phyloP scores from a whole-genome alignment of 1,139 yeast species.

The Taphrina flavorubra region DNA sequence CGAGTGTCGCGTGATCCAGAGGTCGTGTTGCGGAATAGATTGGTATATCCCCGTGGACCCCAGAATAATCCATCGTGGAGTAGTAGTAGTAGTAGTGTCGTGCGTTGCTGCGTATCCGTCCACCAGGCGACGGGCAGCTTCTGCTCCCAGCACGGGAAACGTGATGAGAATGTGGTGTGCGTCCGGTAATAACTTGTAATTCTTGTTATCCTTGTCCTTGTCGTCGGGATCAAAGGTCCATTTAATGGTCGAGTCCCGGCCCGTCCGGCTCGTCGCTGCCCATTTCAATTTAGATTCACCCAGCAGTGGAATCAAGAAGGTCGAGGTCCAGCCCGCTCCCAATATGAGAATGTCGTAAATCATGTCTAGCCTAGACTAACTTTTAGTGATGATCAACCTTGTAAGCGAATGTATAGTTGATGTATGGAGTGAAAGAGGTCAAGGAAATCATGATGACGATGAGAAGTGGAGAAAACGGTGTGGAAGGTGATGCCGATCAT shows the following conservation, averaged over 20 bases:
- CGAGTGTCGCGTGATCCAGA: constrained; percentile 33
- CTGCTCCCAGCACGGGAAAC: constrained; percentile 26
- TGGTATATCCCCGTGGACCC: constrained; percentile 39
- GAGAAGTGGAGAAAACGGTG: not conserved
- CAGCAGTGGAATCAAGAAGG: constrained; percentile 30
- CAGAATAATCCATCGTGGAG: not conserved
- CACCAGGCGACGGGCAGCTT: constrained; percentile 2
- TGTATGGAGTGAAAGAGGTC: not conserved
- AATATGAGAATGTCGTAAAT: constrained; percentile 24
- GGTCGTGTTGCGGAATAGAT: not conserved
- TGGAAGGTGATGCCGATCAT: too few relatives aligned
- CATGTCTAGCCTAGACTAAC: constrained; percentile 1
- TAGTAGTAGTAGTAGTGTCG: not conserved
- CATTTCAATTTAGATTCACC: constrained; percentile 5
- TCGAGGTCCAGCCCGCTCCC: constrained; percentile 41
- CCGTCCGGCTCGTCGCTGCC: constrained; percentile 34
- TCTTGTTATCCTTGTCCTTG: not conserved
- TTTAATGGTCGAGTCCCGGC: constrained; percentile 28
- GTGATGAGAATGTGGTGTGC: constrained; percentile 27
- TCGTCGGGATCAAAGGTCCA: constrained; percentile 19
- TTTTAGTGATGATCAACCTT: too few relatives aligned
- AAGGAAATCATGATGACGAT: constrained; percentile 1
- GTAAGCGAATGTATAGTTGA: not conserved
- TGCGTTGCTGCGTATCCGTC: constrained; percentile 24
- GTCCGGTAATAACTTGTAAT: constrained; percentile 17